Percentiles rank a stretch among this genome's conserved stretches.
These are phyloP conservation scores for Suillus tomentosus DNA, from an alignment of 768 basidiomycete genomes.

Conservation along the genomic window DNA sequence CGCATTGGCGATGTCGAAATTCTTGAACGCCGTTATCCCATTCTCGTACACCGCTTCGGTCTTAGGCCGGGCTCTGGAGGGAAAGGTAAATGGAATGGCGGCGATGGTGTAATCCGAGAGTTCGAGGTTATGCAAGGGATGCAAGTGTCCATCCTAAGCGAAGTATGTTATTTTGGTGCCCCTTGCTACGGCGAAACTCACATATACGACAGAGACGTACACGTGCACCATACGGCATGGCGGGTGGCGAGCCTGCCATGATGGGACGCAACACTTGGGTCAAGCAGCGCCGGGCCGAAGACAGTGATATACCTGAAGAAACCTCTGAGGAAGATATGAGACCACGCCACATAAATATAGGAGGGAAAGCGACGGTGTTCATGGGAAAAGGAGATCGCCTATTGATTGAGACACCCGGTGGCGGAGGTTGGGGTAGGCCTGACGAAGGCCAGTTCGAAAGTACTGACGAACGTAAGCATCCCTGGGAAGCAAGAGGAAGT, in stretches of 20 bases:
- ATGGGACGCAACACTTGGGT: slow-evolving; percentile 90
- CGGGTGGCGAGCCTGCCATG: slow-evolving; percentile 72
- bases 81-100: slow-evolving; percentile 71
- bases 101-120: slow-evolving; percentile 83
- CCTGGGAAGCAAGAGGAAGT: slow-evolving; percentile 75
- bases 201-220: slow-evolving; percentile 64
- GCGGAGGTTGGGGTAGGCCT: slow-evolving; percentile 76
- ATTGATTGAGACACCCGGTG: slow-evolving; percentile 86
- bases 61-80: slow-evolving; percentile 72
- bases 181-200: slow-evolving; percentile 5
- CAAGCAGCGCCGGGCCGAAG: slow-evolving; percentile 63
- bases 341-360: slow-evolving; percentile 76
- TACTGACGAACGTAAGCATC: slow-evolving; percentile 33
- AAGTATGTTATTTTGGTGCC: slow-evolving; percentile 49
- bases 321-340: slow-evolving; percentile 29
- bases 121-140: slow-evolving; percentile 80
- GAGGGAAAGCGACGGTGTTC: slow-evolving; percentile 83
- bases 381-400: slow-evolving; percentile 89
- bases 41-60: slow-evolving; percentile 85
- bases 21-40: slow-evolving; percentile 90
- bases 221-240: slow-evolving; percentile 82
- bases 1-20: slow-evolving; percentile 94
- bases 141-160: slow-evolving; percentile 87
- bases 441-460: slow-evolving; percentile 19
- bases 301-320: slow-evolving; percentile 60